These are phyloP conservation scores for Sporothrix inflata DNA, from an alignment of 2,329 filamentous ascomycete species.

Conservation along the genomic window DNA sequence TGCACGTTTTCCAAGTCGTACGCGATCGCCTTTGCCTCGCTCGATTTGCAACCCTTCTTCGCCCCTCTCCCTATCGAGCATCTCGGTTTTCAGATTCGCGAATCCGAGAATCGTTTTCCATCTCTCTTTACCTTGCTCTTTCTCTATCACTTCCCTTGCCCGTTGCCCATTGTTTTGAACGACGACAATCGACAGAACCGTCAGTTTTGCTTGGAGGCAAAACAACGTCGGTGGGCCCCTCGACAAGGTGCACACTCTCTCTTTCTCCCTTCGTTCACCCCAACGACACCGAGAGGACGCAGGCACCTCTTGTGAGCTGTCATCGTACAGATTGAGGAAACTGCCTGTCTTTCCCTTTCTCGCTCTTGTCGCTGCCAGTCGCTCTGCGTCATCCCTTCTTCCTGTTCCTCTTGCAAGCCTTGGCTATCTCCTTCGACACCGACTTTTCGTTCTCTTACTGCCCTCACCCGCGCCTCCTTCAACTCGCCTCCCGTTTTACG, in stretches of 20 bases:
- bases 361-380: background rate
- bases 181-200: background rate
- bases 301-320: background rate
- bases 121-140: background rate
- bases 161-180: background rate
- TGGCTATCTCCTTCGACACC: background rate
- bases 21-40: background rate
- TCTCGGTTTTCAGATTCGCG: background rate
- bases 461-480: background rate
- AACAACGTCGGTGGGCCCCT: background rate
- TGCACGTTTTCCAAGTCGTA: constrained; percentile 1
- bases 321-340: background rate
- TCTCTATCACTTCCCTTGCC: background rate
- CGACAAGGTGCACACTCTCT: background rate
- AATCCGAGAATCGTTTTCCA: background rate
- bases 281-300: background rate
- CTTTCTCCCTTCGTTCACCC: background rate
- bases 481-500: background rate
- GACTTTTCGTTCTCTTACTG: constrained; percentile 11
- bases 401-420: background rate
- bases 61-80: background rate
- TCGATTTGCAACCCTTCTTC: background rate
- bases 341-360: background rate
- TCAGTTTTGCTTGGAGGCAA: background rate
- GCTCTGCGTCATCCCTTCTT: constrained; percentile 1